Conservation (phyloP, 768 basidiomycete genomes). For the Cyathus striatus region DNA sequence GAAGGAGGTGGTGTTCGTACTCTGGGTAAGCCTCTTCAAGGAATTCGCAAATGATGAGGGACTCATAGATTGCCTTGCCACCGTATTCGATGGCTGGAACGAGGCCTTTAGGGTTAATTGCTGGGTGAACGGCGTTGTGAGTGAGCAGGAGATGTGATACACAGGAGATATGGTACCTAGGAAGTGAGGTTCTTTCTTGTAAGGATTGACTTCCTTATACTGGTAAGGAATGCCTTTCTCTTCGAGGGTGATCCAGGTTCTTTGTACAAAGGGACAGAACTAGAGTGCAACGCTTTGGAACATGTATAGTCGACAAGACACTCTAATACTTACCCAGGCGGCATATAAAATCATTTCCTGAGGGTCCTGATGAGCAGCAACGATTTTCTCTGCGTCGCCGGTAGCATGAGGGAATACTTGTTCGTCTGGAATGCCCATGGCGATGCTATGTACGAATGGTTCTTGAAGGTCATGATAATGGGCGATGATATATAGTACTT, state of each 20-base stretch:
- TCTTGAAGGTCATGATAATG: too few species aligned
- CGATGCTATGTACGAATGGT: neutral
- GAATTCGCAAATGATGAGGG: slow-evolving; percentile 59
- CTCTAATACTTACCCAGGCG: slow-evolving; percentile 63
- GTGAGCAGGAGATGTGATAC: neutral
- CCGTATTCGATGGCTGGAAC: slow-evolving; percentile 53
- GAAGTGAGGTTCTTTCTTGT: slow-evolving; percentile 60
- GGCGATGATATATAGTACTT: too few species aligned
- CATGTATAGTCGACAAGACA: slow-evolving; percentile 8
- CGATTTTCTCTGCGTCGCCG: slow-evolving; percentile 45
- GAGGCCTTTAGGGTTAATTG: slow-evolving; percentile 65
- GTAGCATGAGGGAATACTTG: slow-evolving; percentile 56
- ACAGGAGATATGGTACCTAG: slow-evolving; percentile 28
- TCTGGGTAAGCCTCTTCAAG: slow-evolving; percentile 56
- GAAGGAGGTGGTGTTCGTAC: slow-evolving; percentile 42
- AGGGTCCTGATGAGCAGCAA: slow-evolving; percentile 43
- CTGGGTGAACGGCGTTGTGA: slow-evolving; percentile 3
- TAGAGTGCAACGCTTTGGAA: slow-evolving; percentile 11
- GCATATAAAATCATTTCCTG: slow-evolving; percentile 56
- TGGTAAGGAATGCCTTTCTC: slow-evolving; percentile 65
- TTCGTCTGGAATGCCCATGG: slow-evolving; percentile 41
- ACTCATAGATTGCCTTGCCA: slow-evolving; percentile 59
- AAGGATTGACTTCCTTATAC: slow-evolving; percentile 64
- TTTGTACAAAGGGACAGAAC: slow-evolving; percentile 60
- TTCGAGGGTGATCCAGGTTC: slow-evolving; percentile 64